A percentile compares a stretch with the other conserved stretches of the same genome.
Conservation (phyloP, 1,284 basidiomycete species). For the Thecaphora frezii region DNA sequence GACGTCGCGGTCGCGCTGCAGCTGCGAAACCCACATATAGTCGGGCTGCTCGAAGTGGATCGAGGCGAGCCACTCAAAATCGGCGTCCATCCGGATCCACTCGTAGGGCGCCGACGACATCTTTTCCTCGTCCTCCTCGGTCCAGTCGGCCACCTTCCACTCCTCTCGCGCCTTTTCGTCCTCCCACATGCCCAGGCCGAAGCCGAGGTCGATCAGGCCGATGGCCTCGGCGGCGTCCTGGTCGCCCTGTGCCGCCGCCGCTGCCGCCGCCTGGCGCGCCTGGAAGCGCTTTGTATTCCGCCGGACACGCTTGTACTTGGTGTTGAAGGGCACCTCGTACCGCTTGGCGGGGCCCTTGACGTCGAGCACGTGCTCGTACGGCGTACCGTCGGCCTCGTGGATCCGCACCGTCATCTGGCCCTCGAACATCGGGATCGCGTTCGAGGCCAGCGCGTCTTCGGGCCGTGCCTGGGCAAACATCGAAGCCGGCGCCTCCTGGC, state of each 20-base stretch:
- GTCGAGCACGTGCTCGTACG: slow-evolving; percentile 96
- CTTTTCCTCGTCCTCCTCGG: slow-evolving; percentile 87
- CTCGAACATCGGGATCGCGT: slow-evolving; percentile 61
- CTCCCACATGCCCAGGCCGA: slow-evolving; percentile 95
- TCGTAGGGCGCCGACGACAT: slow-evolving; percentile 88
- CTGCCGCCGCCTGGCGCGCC: slow-evolving; percentile 87
- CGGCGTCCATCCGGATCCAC: slow-evolving; percentile 98
- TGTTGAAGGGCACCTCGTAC: slow-evolving; percentile 97
- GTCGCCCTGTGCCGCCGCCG: slow-evolving; percentile 75
- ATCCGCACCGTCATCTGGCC: slow-evolving; percentile 98
- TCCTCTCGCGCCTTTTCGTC: slow-evolving; percentile 73
- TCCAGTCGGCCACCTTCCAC: slow-evolving; percentile 92
- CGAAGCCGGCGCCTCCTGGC: slow-evolving; percentile 78
- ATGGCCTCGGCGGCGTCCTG: slow-evolving; percentile 83
- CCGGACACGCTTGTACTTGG: slow-evolving; percentile 97
- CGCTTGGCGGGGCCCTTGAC: slow-evolving; percentile 83
- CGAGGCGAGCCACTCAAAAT: slow-evolving; percentile 95
- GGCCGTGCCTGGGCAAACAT: slow-evolving; percentile 49
- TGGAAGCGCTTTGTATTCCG: slow-evolving; percentile 92
- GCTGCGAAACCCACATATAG: slow-evolving; percentile 97
- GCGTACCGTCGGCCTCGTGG: slow-evolving; percentile 97
- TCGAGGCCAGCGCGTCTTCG: slow-evolving; percentile 49
- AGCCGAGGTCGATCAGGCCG: slow-evolving; percentile 90
- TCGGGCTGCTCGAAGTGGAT: slow-evolving; percentile 93
- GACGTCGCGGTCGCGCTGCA: slow-evolving; percentile 95